phyloP scores from a whole-genome alignment of 805 yeast genomes.

The Maudiozyma serrabonitensis region DNA sequence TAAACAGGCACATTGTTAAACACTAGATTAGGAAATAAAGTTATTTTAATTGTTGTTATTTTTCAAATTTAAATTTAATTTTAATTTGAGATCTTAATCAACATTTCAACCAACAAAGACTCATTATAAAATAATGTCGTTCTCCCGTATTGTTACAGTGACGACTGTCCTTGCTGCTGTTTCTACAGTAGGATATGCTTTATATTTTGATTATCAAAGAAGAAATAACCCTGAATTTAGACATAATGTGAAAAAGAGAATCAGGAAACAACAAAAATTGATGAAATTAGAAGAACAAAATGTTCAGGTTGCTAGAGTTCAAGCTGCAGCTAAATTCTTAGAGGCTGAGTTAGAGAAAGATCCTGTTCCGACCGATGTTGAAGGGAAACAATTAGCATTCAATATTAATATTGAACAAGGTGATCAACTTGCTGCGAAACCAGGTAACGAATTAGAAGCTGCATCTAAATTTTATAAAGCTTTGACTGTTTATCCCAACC shows the following conservation, averaged over 20 bases:
- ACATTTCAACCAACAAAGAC: background rate
- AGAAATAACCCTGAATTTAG: constrained; percentile 78
- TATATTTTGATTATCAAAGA: constrained; percentile 88
- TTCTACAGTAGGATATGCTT: constrained; percentile 62
- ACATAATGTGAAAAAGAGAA: constrained; percentile 53
- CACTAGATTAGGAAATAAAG: no score
- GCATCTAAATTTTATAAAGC: constrained; percentile 93
- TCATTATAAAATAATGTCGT: background rate
- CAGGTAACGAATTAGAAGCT: constrained; percentile 66
- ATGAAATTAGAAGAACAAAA: constrained; percentile 34
- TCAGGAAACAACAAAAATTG: constrained; percentile 47
- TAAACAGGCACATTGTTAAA: background rate
- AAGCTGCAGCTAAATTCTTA: constrained; percentile 51
- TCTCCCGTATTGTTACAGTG: constrained; percentile 1
- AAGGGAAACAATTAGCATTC: constrained; percentile 69
- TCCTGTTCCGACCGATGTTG: constrained; percentile 65
- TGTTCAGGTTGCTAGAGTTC: constrained; percentile 50
- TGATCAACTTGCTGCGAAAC: constrained; percentile 62
- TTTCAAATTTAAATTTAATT: no score
- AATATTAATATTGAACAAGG: constrained; percentile 77
- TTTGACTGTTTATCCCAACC: constrained; percentile 85
- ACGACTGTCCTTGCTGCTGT: constrained; percentile 32
- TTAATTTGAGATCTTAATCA: no score
- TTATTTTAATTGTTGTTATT: no score
- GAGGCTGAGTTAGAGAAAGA: constrained; percentile 52